These are phyloP conservation scores for Inosperma sp. DNA, from an alignment of 768 basidiomycete genomes.

Conservation along the genomic window DNA sequence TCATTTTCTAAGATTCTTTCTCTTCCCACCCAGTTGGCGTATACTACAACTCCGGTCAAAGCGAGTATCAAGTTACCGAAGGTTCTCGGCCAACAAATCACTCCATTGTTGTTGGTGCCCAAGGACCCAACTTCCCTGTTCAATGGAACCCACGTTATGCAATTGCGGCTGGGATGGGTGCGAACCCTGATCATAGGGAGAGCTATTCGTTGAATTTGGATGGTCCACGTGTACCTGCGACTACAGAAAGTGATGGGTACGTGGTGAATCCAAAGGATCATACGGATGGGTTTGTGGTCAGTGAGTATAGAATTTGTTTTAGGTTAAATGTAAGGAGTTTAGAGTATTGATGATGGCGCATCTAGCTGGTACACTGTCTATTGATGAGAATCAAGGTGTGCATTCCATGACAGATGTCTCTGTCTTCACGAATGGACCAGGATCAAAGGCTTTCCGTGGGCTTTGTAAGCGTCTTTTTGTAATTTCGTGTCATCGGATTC, in stretches of 20 bases:
- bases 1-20: not conserved
- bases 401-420: conserved; percentile 42
- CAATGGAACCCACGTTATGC: conserved; percentile 42
- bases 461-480: conserved; percentile 35
- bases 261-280: conserved; percentile 36
- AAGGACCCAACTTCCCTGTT: conserved; percentile 43
- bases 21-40: conserved; percentile 28
- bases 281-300: conserved; percentile 32
- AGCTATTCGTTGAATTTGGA: conserved; percentile 29
- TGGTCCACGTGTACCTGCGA: conserved; percentile 39
- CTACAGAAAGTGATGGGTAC: conserved; percentile 20
- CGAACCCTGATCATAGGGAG: conserved; percentile 42
- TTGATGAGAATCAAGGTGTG: conserved; percentile 36
- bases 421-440: conserved; percentile 42
- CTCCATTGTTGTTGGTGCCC: conserved; percentile 34
- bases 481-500: not conserved
- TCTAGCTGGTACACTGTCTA: conserved; percentile 33
- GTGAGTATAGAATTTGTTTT: conserved; percentile 17
- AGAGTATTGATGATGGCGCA: not conserved
- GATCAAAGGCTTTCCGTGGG: conserved; percentile 38
- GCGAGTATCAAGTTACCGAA: conserved; percentile 38
- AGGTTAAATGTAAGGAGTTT: not conserved
- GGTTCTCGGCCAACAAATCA: conserved; percentile 37
- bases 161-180: conserved; percentile 39
- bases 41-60: conserved; percentile 36